Conservation (phyloP, 148 eudicot species). For the Chenopodium quinoa region DNA sequence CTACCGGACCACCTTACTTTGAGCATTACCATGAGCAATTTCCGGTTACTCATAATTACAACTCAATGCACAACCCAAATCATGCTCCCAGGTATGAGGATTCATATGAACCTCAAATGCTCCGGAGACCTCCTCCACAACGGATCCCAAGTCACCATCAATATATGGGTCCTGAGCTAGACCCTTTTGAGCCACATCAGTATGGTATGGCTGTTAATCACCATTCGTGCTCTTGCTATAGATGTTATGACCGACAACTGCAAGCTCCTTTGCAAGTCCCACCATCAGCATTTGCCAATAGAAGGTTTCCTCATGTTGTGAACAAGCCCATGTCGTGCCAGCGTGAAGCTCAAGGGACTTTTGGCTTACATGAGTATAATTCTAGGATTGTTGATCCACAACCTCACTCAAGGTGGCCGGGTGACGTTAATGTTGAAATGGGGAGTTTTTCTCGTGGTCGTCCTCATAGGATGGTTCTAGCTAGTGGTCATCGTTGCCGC, state of each 20-base stretch:
- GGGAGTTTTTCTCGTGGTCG: constrained; percentile 39
- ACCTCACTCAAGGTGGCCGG: constrained; percentile 46
- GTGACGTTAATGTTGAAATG: constrained; percentile 45
- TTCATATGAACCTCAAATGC: constrained; percentile 50
- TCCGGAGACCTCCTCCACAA: constrained; percentile 45
- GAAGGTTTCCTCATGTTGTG: constrained; percentile 40
- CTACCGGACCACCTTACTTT: constrained; percentile 37
- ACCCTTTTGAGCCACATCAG: constrained; percentile 45
- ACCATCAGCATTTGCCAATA: constrained; percentile 37
- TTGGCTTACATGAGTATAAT: constrained; percentile 43
- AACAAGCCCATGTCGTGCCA: constrained; percentile 39
- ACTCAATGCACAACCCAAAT: constrained; percentile 32
- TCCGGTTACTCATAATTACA: constrained; percentile 34
- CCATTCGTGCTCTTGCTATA: constrained; percentile 62
- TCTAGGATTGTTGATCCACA: constrained; percentile 34
- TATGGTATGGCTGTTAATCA: constrained; percentile 43
- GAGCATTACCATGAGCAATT: constrained; percentile 47
- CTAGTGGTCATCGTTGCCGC: constrained; percentile 44
- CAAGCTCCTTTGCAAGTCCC: constrained; percentile 38
- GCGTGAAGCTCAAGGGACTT: constrained; percentile 34
- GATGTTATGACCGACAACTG: constrained; percentile 52
- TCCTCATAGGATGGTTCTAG: constrained; percentile 46
- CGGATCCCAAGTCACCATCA: constrained; percentile 38
- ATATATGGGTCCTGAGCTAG: constrained; percentile 43
- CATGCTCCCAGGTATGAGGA: constrained; percentile 44